phyloP scores from a whole-genome alignment of 1,139 yeast genomes.

The Trichomonascaceae sp. region DNA sequence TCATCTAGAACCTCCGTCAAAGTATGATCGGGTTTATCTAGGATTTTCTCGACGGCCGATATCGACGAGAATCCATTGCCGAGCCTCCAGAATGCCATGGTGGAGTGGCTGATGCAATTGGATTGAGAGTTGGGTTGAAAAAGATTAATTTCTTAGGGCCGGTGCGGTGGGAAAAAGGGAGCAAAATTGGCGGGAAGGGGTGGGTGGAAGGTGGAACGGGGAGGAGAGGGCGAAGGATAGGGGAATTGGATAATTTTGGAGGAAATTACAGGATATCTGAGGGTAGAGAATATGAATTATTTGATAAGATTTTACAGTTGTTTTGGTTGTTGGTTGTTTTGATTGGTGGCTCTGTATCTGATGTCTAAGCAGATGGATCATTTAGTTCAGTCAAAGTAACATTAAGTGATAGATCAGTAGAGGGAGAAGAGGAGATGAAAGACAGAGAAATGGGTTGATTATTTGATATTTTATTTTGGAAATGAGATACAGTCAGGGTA shows the following conservation, averaged over 20 bases:
- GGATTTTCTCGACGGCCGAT: constrained; percentile 65
- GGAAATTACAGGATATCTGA: too few species aligned
- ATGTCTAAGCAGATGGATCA: too few species aligned
- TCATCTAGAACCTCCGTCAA: constrained; percentile 75
- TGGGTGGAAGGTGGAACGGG: not conserved
- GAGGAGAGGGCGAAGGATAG: not conserved
- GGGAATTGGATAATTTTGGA: not conserved
- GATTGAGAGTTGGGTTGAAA: not conserved
- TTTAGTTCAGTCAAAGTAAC: too few species aligned
- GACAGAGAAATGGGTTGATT: too few species aligned
- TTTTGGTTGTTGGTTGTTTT: too few species aligned
- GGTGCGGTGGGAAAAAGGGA: not conserved
- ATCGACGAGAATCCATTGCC: constrained; percentile 77
- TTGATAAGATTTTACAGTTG: too few species aligned
- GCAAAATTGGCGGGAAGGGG: not conserved
- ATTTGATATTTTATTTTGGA: too few species aligned
- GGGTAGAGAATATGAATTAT: too few species aligned
- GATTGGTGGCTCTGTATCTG: too few species aligned
- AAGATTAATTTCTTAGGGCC: not conserved
- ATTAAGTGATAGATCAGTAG: too few species aligned
- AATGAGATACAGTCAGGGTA: too few species aligned
- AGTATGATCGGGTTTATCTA: constrained; percentile 51
- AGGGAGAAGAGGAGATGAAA: too few species aligned
- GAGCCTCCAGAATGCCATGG: constrained; percentile 77
- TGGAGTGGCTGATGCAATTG: not conserved